Evolutionary conservation across 768 basidiomycete species (phyloP).

Genomic region (Trametes punicea): DNA sequence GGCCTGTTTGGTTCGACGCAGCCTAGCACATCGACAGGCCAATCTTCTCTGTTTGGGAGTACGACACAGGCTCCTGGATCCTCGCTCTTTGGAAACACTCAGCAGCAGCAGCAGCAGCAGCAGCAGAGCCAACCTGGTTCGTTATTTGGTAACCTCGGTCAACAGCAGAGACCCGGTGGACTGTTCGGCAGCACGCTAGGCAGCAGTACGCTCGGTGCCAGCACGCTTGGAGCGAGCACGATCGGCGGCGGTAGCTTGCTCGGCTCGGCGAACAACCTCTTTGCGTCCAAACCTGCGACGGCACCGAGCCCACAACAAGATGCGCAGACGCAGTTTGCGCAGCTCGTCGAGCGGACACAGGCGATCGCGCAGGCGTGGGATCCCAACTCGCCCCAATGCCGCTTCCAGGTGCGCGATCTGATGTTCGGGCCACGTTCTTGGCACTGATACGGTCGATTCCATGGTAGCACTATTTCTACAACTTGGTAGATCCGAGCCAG

Average conservation of each 20-base stretch:
- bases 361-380: conserved; percentile 69
- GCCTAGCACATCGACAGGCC: not conserved
- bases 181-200: conserved; percentile 27
- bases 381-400: conserved; percentile 60
- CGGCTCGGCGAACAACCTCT: conserved; percentile 30
- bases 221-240: conserved; percentile 16
- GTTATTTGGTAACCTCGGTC: conserved; percentile 15
- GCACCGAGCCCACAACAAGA: conserved; percentile 51
- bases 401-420: conserved; percentile 65
- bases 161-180: conserved; percentile 15
- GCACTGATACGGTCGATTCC: conserved; percentile 1
- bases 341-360: conserved; percentile 58
- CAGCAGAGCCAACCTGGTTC: conserved; percentile 17
- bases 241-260: conserved; percentile 15
- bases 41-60: conserved; percentile 11
- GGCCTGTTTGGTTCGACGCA: conserved; percentile 23
- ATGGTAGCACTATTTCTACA: conserved; percentile 76
- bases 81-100: conserved; percentile 12
- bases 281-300: conserved; percentile 38
- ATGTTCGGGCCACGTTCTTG: not conserved
- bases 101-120: conserved; percentile 17
- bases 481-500: conserved; percentile 69
- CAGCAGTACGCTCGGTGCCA: conserved; percentile 28
- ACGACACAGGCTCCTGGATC: conserved; percentile 2
- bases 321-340: conserved; percentile 54